Conservation (phyloP, 805 yeast genomes). For the Candida ipomoeae region DNA sequence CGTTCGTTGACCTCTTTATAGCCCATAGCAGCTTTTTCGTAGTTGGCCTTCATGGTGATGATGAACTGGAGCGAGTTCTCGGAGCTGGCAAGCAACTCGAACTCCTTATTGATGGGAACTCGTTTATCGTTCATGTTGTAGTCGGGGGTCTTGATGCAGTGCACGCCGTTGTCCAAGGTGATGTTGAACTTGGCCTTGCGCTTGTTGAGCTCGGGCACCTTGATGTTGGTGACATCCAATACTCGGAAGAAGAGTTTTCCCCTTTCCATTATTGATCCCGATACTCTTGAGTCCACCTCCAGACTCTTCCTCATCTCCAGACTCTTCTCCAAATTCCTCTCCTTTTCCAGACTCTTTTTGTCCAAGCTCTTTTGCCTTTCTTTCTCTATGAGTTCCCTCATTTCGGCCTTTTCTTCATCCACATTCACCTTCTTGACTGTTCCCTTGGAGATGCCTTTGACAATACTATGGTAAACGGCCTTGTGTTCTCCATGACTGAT, state of each 20-base stretch:
- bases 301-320: too few relatives aligned
- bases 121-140: constrained; percentile 31
- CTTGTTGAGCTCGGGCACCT: constrained; percentile 43
- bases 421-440: neutral
- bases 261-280: constrained; percentile 27
- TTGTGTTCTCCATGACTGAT: neutral
- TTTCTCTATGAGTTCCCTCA: too few relatives aligned
- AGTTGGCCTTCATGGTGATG: constrained; percentile 67
- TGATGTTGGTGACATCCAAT: constrained; percentile 41
- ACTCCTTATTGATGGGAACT: constrained; percentile 61
- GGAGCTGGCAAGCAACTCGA: constrained; percentile 57
- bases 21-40: constrained; percentile 46
- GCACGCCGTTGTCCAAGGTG: constrained; percentile 76
- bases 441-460: constrained; percentile 3
- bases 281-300: neutral
- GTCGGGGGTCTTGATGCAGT: constrained; percentile 65
- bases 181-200: constrained; percentile 49
- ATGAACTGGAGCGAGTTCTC: constrained; percentile 58
- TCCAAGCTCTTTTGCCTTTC: neutral
- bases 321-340: neutral
- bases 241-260: constrained; percentile 56
- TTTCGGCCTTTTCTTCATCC: neutral
- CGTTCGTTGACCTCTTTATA: constrained; percentile 60
- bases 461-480: constrained; percentile 1
- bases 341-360: neutral